Evolutionary conservation across 495 filamentous ascomycete genomes (phyloP).

Genomic region (Thermochaetoides thermophila): DNA sequence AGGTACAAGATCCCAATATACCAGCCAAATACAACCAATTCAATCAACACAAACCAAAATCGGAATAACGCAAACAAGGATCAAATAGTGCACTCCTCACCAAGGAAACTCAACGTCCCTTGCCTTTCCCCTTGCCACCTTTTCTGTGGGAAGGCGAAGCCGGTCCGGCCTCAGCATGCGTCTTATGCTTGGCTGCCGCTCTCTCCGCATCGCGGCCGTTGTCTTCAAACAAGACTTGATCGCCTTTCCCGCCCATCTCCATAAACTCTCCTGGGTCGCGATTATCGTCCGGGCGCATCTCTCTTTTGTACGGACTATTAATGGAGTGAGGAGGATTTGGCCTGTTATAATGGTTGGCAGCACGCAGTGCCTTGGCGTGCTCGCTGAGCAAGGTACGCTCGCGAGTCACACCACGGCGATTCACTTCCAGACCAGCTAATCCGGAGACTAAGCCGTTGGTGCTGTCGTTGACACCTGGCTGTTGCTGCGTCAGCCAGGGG

Average conservation of each 20-base stretch:
- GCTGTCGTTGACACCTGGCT: constrained; percentile 54
- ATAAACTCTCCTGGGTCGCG: constrained; percentile 62
- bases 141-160: constrained; percentile 18
- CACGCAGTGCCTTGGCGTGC: constrained; percentile 33
- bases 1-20: too few relatives aligned
- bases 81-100: too few relatives aligned
- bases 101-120: too few relatives aligned
- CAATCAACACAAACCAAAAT: too few relatives aligned
- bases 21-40: too few relatives aligned
- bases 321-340: constrained; percentile 45
- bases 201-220: constrained; percentile 30
- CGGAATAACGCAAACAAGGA: too few relatives aligned
- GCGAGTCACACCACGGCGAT: constrained; percentile 58
- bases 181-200: constrained; percentile 1
- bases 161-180: too few relatives aligned
- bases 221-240: constrained; percentile 58
- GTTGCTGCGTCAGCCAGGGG: constrained; percentile 61
- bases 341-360: constrained; percentile 59
- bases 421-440: constrained; percentile 68
- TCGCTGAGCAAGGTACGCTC: constrained; percentile 75
- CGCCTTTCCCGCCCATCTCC: constrained; percentile 68
- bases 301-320: constrained; percentile 22
- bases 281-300: constrained; percentile 46
- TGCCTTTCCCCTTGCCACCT: constrained; percentile 11
- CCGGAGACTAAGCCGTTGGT: constrained; percentile 84